Evolutionary conservation across 805 yeast genomes (phyloP).

Genomic region (Sungouiella thailandica): DNA sequence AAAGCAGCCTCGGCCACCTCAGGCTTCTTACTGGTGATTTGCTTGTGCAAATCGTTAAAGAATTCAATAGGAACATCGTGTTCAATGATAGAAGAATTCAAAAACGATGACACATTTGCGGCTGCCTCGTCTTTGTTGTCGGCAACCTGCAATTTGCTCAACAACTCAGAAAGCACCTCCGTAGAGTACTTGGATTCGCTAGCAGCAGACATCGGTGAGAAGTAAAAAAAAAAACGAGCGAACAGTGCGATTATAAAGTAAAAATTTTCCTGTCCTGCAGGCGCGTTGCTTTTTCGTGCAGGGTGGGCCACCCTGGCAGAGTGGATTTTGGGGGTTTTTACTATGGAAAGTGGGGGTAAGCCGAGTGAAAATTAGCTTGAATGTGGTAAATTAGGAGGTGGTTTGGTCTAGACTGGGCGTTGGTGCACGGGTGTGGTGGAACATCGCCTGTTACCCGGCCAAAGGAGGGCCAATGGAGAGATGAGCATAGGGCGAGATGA

Average conservation of each 20-base stretch:
- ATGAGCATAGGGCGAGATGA: too few relatives aligned
- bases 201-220: constrained; percentile 43
- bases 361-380: too few relatives aligned
- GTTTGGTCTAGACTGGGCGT: not conserved
- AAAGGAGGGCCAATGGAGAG: too few relatives aligned
- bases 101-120: constrained; percentile 82
- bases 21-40: constrained; percentile 77
- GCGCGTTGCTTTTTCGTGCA: not conserved
- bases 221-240: constrained; percentile 7
- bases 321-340: too few relatives aligned
- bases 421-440: not conserved
- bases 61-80: constrained; percentile 94
- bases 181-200: constrained; percentile 59
- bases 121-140: constrained; percentile 86
- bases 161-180: constrained; percentile 89
- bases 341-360: too few relatives aligned
- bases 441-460: too few relatives aligned
- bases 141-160: constrained; percentile 89
- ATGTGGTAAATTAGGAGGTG: not conserved
- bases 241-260: constrained; percentile 11
- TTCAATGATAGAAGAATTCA: constrained; percentile 96
- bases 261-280: constrained; percentile 7
- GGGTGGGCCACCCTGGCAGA: too few relatives aligned
- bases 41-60: constrained; percentile 69
- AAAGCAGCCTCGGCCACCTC: constrained; percentile 69